These are phyloP conservation scores for Stemphylium lycopersici DNA, from an alignment of 2,329 filamentous ascomycete genomes.

Conservation along the genomic window DNA sequence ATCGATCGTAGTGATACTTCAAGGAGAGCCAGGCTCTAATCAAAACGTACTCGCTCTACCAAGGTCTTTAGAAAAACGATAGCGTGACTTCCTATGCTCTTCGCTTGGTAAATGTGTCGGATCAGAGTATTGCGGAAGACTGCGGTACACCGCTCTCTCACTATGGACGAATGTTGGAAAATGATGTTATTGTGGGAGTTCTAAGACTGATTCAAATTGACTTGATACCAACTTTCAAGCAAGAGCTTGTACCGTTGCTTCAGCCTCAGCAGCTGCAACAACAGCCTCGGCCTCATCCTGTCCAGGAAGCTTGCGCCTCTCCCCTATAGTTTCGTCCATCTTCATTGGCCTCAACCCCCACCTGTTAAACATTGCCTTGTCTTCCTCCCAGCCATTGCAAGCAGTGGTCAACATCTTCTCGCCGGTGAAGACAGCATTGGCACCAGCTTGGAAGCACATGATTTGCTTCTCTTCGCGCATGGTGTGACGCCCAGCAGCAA, in stretches of 20 bases:
- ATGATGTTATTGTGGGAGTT: not conserved
- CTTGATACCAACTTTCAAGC: not conserved
- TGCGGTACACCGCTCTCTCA: not conserved
- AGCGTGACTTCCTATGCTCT: no score
- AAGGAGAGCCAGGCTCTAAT: constrained; percentile 6
- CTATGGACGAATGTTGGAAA: not conserved
- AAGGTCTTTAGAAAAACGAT: not conserved
- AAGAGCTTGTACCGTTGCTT: constrained; percentile 10
- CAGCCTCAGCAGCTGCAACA: constrained; percentile 15
- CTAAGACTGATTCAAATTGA: not conserved
- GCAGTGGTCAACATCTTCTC: constrained; percentile 96
- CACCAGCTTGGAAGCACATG: constrained; percentile 86
- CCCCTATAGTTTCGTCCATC: constrained; percentile 44
- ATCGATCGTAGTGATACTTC: not conserved
- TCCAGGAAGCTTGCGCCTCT: constrained; percentile 30
- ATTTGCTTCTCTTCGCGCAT: constrained; percentile 90
- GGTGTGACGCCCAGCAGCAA: constrained; percentile 82
- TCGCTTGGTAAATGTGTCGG: no score
- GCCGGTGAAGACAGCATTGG: constrained; percentile 93
- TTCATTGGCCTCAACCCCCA: constrained; percentile 84
- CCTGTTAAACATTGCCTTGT: constrained; percentile 78
- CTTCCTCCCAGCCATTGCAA: constrained; percentile 90
- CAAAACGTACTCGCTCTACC: not conserved
- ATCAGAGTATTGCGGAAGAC: no score
- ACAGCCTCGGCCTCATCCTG: constrained; percentile 18